A percentile compares a stretch with the other conserved stretches of the same genome.
Conservation (phyloP, 78 protist genomes). For the Dictyostelium intermedium region DNA sequence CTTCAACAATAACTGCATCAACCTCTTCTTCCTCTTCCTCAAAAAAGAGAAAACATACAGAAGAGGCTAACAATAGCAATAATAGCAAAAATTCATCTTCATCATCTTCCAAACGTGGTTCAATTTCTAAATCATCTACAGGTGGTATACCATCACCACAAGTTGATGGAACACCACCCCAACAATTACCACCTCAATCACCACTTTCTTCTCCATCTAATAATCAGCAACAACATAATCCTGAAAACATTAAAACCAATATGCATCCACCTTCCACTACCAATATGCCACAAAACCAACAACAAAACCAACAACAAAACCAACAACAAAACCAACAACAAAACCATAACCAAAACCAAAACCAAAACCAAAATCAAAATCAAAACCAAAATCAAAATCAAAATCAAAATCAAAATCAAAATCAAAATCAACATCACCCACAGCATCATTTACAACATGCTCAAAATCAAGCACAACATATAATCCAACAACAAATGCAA, state of each 20-base stretch:
- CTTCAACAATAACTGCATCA: not conserved
- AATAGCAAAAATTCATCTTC: not conserved
- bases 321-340: not conserved
- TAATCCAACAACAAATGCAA: not conserved
- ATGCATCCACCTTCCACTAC: not conserved
- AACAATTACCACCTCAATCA: not conserved
- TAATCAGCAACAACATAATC: not conserved
- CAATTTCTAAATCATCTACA: not conserved
- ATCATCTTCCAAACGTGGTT: not conserved
- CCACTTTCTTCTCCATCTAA: conserved; percentile 3
- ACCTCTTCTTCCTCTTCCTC: not conserved
- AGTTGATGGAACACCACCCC: not conserved
- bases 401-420: not conserved
- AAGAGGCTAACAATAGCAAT: not conserved
- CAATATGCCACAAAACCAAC: not conserved
- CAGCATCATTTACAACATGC: not conserved
- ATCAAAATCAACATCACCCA: not conserved
- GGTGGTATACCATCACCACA: conserved; percentile 1
- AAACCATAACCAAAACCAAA: not conserved
- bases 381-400: not conserved
- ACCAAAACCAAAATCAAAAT: not conserved
- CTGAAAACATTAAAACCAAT: not conserved
- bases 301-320: not conserved
- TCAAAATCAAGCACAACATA: not conserved
- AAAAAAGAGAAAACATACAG: not conserved